A percentile compares a stretch with the other conserved stretches of the same genome.
Conservation (phyloP, 2,329 filamentous ascomycete species). For the Keithomyces neogunnii region DNA sequence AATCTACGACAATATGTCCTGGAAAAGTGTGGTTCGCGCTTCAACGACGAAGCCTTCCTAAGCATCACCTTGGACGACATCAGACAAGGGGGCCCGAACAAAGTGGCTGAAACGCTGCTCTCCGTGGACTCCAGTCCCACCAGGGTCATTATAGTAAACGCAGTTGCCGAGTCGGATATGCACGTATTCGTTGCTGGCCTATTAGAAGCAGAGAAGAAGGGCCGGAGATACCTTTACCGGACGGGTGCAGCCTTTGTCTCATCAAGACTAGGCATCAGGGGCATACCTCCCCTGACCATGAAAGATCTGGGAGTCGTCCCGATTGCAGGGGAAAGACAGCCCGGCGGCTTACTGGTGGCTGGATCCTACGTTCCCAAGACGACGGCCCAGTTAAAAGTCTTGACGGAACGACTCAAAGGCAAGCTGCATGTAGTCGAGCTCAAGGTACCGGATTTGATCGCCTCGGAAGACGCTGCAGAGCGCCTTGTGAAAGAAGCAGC, state of each 20-base stretch:
- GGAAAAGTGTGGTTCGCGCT: conserved; percentile 36
- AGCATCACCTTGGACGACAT: conserved; percentile 23
- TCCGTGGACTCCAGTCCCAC: conserved; percentile 23
- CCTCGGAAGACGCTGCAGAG: conserved; percentile 20
- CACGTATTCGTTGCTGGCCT: conserved; percentile 44
- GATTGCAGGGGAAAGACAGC: not conserved
- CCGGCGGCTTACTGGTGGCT: conserved; percentile 43
- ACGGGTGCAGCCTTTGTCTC: conserved; percentile 32
- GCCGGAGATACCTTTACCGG: conserved; percentile 27
- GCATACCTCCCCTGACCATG: conserved; percentile 38
- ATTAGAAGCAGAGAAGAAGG: conserved; percentile 23
- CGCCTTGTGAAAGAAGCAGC: conserved; percentile 23
- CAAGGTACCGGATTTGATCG: conserved; percentile 24
- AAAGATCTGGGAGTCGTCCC: conserved; percentile 27
- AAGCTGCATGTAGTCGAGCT: conserved; percentile 38
- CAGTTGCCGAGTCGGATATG: conserved; percentile 45
- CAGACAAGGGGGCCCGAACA: conserved; percentile 17
- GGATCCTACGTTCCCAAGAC: conserved; percentile 52
- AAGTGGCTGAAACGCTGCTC: conserved; percentile 16
- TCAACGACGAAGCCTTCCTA: conserved; percentile 15
- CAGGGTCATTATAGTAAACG: conserved; percentile 43
- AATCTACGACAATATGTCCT: conserved; percentile 37
- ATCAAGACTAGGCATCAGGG: conserved; percentile 40
- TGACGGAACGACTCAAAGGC: conserved; percentile 27
- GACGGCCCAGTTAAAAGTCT: conserved; percentile 39